Percentiles rank a stretch among this genome's conserved stretches.
phyloP scores from a whole-genome alignment of 495 filamentous ascomycete genomes.

The Aspergillus egyptiacus region DNA sequence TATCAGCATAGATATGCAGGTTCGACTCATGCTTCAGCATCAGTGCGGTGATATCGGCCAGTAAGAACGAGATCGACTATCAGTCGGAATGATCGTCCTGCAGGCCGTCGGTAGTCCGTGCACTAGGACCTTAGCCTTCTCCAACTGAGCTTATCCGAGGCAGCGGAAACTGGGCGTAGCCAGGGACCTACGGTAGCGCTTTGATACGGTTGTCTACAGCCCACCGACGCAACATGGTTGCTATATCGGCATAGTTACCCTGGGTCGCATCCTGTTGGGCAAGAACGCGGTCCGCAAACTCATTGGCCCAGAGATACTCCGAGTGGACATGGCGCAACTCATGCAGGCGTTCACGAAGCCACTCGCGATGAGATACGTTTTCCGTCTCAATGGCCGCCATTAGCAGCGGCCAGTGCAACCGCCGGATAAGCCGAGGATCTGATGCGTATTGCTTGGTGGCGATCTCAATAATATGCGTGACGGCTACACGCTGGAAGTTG shows the following conservation, averaged over 20 bases:
- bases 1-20: neutral
- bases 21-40: neutral
- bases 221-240: conserved; percentile 26
- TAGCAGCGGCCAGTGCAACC: conserved; percentile 43
- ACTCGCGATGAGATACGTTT: conserved; percentile 31
- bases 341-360: conserved; percentile 33
- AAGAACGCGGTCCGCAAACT: conserved; percentile 30
- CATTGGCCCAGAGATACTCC: conserved; percentile 32
- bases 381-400: conserved; percentile 42
- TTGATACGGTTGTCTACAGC: neutral
- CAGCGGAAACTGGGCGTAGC: neutral
- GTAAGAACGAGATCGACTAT: conserved; percentile 8
- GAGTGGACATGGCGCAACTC: conserved; percentile 31
- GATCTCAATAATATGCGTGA: conserved; percentile 34
- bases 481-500: conserved; percentile 28
- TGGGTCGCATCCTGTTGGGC: conserved; percentile 26
- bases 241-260: conserved; percentile 29
- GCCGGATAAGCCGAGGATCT: conserved; percentile 31
- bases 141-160: neutral
- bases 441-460: conserved; percentile 33
- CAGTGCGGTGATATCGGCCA: conserved; percentile 5
- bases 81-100: conserved; percentile 2
- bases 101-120: neutral
- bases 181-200: neutral
- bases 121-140: conserved; percentile 3